Evolutionary conservation across 2,329 filamentous ascomycete species (phyloP).

Genomic region (Epichloe hybrida): DNA sequence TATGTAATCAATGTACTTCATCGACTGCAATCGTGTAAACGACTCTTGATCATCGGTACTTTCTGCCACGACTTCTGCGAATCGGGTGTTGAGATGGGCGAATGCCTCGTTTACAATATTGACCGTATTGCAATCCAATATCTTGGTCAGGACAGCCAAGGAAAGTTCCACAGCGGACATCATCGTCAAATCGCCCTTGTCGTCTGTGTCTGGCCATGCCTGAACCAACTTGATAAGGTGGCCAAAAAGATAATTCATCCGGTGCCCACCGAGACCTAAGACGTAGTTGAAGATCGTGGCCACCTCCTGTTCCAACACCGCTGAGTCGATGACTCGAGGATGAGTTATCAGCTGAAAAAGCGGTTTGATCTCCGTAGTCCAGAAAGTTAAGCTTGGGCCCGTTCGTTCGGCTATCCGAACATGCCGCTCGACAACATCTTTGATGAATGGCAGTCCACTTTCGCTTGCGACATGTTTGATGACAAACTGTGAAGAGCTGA

Average conservation of each 20-base stretch:
- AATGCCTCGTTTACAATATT: constrained; percentile 17
- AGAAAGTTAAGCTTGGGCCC: constrained; percentile 9
- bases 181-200: constrained; percentile 2
- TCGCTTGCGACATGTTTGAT: constrained; percentile 15
- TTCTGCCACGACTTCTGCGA: constrained; percentile 10
- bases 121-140: constrained; percentile 23
- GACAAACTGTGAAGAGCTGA: constrained; percentile 9
- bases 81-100: constrained; percentile 8
- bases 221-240: constrained; percentile 11
- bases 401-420: constrained; percentile 6
- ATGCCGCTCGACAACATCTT: constrained; percentile 12
- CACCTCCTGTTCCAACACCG: constrained; percentile 25
- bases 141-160: constrained; percentile 18
- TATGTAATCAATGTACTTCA: constrained; percentile 19
- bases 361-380: constrained; percentile 15
- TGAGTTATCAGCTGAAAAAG: constrained; percentile 24
- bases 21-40: constrained; percentile 16
- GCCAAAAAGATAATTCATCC: constrained; percentile 19
- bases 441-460: constrained; percentile 16
- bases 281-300: constrained; percentile 21
- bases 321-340: constrained; percentile 20
- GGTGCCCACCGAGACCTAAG: constrained; percentile 18
- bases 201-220: constrained; percentile 5
- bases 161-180: constrained; percentile 16
- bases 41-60: constrained; percentile 8